phyloP scores from a whole-genome alignment of 2,329 filamentous ascomycete genomes.

The Nemania diffusa region DNA sequence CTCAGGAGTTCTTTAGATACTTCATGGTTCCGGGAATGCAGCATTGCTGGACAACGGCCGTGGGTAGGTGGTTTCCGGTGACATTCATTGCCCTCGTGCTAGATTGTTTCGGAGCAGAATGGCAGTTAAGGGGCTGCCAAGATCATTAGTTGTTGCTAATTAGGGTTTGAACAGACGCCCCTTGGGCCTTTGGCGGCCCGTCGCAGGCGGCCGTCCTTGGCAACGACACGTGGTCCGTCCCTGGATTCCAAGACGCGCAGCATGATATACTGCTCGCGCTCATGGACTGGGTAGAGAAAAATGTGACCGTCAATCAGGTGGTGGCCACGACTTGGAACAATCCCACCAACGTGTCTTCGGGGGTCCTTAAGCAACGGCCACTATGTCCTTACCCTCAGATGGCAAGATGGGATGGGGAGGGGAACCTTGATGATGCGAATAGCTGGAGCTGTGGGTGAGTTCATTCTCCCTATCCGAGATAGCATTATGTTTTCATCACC shows the following conservation, averaged over 20 bases:
- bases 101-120: not conserved
- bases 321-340: constrained; percentile 51
- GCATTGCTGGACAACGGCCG: constrained; percentile 55
- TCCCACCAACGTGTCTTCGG: constrained; percentile 45
- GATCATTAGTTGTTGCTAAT: constrained; percentile 6
- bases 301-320: constrained; percentile 47
- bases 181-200: constrained; percentile 54
- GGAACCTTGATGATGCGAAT: constrained; percentile 48
- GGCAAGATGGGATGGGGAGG: constrained; percentile 51
- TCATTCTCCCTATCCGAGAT: not conserved
- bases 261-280: constrained; percentile 55
- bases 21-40: constrained; percentile 66
- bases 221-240: constrained; percentile 49
- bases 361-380: constrained; percentile 56
- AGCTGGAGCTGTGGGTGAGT: constrained; percentile 52
- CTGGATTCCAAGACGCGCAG: constrained; percentile 50
- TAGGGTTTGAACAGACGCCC: constrained; percentile 46
- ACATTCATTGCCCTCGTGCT: not conserved
- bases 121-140: not conserved
- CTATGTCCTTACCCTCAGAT: constrained; percentile 57
- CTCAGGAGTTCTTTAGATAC: constrained; percentile 62
- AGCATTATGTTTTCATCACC: not conserved
- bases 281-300: constrained; percentile 53
- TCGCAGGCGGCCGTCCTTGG: constrained; percentile 46
- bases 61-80: constrained; percentile 22